Evolutionary conservation across 192 early-diverging fungal species (phyloP).

Genomic region (Entophlyctis luteolus): DNA sequence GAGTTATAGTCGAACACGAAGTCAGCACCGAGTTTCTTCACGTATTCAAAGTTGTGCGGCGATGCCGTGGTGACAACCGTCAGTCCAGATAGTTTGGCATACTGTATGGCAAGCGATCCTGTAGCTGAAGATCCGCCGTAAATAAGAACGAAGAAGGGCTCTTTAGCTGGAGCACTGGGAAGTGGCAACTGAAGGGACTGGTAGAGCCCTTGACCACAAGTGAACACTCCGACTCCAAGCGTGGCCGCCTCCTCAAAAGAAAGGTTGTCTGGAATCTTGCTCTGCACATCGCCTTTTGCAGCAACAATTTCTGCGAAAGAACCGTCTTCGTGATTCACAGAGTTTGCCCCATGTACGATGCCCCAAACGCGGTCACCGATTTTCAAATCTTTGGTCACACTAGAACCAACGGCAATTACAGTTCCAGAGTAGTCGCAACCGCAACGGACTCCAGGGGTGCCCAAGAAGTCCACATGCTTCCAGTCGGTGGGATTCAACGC

Average conservation of each 20-base stretch:
- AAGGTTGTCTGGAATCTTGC: neutral
- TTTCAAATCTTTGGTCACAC: neutral
- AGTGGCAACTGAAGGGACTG: conserved; percentile 22
- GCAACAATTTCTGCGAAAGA: conserved; percentile 1
- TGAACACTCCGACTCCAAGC: conserved; percentile 3
- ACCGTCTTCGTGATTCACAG: conserved; percentile 3
- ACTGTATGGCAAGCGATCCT: conserved; percentile 42
- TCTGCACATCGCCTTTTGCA: conserved; percentile 3
- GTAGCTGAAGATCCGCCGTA: conserved; percentile 32
- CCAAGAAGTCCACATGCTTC: conserved; percentile 1
- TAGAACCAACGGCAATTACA: neutral
- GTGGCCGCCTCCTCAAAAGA: conserved; percentile 4
- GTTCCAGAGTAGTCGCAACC: neutral
- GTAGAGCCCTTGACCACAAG: conserved; percentile 13
- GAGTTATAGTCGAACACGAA: conserved; percentile 31
- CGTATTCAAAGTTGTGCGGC: conserved; percentile 11
- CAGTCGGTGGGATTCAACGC: neutral
- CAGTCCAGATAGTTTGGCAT: conserved; percentile 22
- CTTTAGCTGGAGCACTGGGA: neutral
- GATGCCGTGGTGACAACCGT: conserved; percentile 29
- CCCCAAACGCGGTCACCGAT: conserved; percentile 16
- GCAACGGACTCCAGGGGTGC: neutral
- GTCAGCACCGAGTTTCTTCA: conserved; percentile 25
- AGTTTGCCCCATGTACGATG: neutral
- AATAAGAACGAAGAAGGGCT: conserved; percentile 26